These are phyloP conservation scores for Tylopilus plumbeoviolaceoides DNA, from an alignment of 768 basidiomycete genomes.

Conservation along the genomic window DNA sequence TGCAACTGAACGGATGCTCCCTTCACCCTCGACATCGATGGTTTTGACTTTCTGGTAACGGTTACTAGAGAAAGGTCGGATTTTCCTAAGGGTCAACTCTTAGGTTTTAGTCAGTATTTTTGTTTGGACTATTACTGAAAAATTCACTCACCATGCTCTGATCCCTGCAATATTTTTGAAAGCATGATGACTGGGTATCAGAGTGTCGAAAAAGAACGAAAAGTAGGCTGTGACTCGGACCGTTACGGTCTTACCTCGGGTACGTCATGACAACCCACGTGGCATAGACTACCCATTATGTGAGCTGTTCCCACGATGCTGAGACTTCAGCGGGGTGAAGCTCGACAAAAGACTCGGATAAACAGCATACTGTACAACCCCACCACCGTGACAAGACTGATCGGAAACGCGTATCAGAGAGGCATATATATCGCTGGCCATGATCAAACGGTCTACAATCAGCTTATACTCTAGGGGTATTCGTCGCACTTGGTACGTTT, in stretches of 20 bases:
- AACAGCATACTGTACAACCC: no score
- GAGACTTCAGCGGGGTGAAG: no score
- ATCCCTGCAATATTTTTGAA: not conserved
- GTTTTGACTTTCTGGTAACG: not conserved
- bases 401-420: no score
- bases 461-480: no score
- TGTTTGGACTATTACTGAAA: not conserved
- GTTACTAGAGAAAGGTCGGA: not conserved
- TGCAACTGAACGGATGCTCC: not conserved
- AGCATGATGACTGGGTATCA: not conserved
- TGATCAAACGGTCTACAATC: no score
- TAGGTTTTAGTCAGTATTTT: not conserved
- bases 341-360: no score
- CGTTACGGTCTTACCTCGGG: not conserved
- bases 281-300: not conserved
- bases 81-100: not conserved
- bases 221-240: not conserved
- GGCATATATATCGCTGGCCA: no score
- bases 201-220: not conserved
- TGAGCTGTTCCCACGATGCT: not conserved
- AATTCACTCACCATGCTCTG: not conserved
- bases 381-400: no score
- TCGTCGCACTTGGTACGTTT: no score
- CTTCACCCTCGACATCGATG: constrained; percentile 1
- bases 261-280: not conserved